phyloP scores from a whole-genome alignment of 129 eudicot genomes.

The Artemisia tridentata region DNA sequence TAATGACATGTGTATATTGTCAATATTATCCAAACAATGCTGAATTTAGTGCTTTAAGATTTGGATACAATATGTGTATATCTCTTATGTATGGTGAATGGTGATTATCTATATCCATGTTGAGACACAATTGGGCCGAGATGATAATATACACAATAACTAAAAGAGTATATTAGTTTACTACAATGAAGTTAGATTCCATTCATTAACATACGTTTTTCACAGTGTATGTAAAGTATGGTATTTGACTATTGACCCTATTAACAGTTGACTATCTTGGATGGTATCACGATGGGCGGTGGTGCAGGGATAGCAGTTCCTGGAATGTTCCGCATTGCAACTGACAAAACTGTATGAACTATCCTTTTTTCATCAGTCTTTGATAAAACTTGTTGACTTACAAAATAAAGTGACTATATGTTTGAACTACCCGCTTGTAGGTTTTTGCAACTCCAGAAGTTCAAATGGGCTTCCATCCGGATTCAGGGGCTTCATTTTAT shows the following conservation, averaged over 20 bases:
- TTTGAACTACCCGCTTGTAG: constrained; percentile 37
- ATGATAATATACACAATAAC: no score
- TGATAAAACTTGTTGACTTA: not conserved
- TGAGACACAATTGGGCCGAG: no score
- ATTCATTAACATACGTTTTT: not conserved
- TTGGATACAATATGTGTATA: no score
- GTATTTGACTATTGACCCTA: constrained; percentile 23
- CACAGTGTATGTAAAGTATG: constrained; percentile 11
- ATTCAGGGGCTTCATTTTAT: constrained; percentile 93
- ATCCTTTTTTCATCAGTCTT: constrained; percentile 7
- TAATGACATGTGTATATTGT: no score
- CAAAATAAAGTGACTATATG: not conserved
- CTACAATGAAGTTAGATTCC: not conserved
- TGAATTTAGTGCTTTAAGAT: no score
- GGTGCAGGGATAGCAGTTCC: constrained; percentile 93
- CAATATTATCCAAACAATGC: no score
- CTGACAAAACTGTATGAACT: constrained; percentile 83
- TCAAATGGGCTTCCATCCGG: constrained; percentile 93
- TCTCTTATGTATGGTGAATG: no score
- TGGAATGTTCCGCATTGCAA: constrained; percentile 82
- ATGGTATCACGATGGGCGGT: constrained; percentile 87
- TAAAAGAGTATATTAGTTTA: no score
- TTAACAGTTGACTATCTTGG: constrained; percentile 74
- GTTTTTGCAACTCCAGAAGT: constrained; percentile 76
- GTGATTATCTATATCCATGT: no score